Evolutionary conservation across 768 basidiomycete species (phyloP).

Genomic region (Lactarius akahatsu): DNA sequence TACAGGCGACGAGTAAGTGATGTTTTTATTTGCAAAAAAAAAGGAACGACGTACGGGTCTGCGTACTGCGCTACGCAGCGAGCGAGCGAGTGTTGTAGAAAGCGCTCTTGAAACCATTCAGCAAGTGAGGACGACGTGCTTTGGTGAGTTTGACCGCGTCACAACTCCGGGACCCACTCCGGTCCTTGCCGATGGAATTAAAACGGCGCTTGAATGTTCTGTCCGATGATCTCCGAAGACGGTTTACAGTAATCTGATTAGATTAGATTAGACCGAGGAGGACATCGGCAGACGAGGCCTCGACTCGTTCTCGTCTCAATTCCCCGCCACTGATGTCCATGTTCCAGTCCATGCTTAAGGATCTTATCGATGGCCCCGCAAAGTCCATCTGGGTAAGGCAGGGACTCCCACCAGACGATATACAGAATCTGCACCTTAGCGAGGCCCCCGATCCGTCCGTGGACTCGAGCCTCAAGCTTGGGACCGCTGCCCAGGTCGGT

Average conservation of each 20-base stretch:
- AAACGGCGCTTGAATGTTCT: neutral
- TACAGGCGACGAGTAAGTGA: constrained; percentile 27
- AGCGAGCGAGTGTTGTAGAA: constrained; percentile 25
- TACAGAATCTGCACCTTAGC: constrained; percentile 41
- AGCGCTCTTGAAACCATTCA: constrained; percentile 44
- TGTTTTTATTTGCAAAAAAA: constrained; percentile 15
- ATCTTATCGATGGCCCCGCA: constrained; percentile 25
- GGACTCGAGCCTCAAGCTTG: constrained; percentile 55
- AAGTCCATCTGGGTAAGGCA: constrained; percentile 42
- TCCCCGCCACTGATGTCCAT: constrained; percentile 1
- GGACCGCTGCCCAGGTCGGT: constrained; percentile 51
- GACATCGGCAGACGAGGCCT: neutral
- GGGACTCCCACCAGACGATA: constrained; percentile 40
- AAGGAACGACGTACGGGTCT: constrained; percentile 14
- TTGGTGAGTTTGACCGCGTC: constrained; percentile 33
- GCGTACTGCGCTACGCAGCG: constrained; percentile 22
- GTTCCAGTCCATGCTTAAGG: constrained; percentile 18
- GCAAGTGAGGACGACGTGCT: constrained; percentile 33
- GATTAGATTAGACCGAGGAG: neutral
- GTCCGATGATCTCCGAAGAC: neutral
- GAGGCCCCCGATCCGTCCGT: constrained; percentile 45
- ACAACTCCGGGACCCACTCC: constrained; percentile 5
- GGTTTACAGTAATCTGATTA: neutral
- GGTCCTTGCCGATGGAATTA: constrained; percentile 9
- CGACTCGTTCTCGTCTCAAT: neutral